Conservation (phyloP, 495 filamentous ascomycete species). For the Xylaria longipes region DNA sequence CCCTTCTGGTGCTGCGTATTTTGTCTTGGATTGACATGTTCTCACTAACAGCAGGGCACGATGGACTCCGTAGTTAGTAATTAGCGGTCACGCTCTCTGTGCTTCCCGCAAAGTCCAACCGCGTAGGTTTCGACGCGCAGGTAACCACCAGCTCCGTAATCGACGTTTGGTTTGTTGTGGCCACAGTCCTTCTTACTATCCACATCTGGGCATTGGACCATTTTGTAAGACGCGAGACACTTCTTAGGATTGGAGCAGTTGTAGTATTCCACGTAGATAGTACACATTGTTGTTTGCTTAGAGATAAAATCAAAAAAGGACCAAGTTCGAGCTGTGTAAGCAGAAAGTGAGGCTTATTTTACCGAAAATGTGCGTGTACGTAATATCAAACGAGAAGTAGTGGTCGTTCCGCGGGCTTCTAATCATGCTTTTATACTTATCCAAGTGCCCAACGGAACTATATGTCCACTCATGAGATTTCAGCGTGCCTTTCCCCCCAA, state of each 20-base stretch:
- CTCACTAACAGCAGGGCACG: background rate
- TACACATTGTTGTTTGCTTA: constrained; percentile 10
- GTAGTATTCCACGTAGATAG: background rate
- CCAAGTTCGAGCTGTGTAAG: background rate
- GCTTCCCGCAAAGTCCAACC: constrained; percentile 1
- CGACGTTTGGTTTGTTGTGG: background rate
- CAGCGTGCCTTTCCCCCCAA: too few relatives aligned
- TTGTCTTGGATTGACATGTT: background rate
- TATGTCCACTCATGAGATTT: background rate
- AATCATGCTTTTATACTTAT: background rate
- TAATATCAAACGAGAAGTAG: background rate
- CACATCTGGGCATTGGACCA: background rate
- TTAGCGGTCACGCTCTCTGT: constrained; percentile 7
- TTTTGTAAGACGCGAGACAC: background rate
- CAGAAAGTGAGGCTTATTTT: background rate
- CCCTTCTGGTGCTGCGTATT: background rate
- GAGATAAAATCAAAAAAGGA: background rate
- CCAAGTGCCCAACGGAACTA: background rate
- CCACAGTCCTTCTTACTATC: background rate
- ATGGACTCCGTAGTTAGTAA: background rate
- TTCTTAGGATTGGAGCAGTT: background rate
- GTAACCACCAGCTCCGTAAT: background rate
- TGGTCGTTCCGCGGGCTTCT: background rate
- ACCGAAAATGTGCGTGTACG: background rate
- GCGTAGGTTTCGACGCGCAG: constrained; percentile 8